Evolutionary conservation across 1,139 yeast genomes (phyloP).

Genomic region (Taphrina confusa): DNA sequence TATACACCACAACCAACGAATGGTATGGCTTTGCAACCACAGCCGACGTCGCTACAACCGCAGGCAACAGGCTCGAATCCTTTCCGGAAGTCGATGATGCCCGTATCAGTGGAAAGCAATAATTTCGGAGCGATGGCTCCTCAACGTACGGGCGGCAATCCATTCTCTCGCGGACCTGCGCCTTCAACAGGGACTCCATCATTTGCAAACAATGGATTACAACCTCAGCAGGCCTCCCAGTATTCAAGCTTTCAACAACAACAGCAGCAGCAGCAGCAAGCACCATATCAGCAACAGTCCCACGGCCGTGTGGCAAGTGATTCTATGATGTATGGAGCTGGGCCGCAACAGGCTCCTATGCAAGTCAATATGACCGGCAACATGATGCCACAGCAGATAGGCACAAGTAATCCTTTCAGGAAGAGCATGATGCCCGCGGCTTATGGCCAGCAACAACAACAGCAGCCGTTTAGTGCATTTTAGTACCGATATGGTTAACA

Average conservation of each 20-base stretch:
- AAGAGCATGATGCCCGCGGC: slow-evolving; percentile 37
- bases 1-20: neutral
- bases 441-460: slow-evolving; percentile 1
- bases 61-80: slow-evolving; percentile 38
- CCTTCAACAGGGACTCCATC: slow-evolving; percentile 1
- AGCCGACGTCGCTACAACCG: slow-evolving; percentile 21
- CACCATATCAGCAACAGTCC: neutral
- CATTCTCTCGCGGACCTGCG: slow-evolving; percentile 18
- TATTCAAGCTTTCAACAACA: neutral
- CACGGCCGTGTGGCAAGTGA: slow-evolving; percentile 10
- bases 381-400: slow-evolving; percentile 38
- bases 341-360: neutral
- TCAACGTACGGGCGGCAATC: slow-evolving; percentile 33
- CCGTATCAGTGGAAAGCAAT: neutral
- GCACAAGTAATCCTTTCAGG: slow-evolving; percentile 40
- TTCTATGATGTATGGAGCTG: neutral
- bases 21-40: neutral
- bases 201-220: neutral
- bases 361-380: slow-evolving; percentile 23
- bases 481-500: too few relatives aligned
- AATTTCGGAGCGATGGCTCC: slow-evolving; percentile 4
- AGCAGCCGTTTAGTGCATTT: slow-evolving; percentile 1
- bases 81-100: slow-evolving; percentile 36
- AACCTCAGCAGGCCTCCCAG: neutral
- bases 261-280: neutral